A percentile compares a stretch with the other conserved stretches of the same genome.
These are phyloP conservation scores for Lactarius akahatsu DNA, from an alignment of 768 basidiomycete species.

Conservation along the genomic window DNA sequence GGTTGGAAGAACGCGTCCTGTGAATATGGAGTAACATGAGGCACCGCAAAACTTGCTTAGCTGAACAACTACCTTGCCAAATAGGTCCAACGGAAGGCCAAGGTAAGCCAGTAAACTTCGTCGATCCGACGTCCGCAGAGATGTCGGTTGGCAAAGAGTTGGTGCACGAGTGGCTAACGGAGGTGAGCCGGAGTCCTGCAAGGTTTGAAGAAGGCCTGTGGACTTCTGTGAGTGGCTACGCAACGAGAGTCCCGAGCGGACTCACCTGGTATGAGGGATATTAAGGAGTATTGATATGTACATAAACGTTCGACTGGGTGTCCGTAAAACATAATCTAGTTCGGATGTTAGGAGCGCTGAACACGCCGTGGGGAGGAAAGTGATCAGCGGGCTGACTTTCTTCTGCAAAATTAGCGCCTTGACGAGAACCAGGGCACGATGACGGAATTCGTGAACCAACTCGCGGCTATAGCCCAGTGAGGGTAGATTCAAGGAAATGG, in stretches of 20 bases:
- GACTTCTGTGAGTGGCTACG: neutral
- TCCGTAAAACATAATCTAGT: constrained; percentile 92
- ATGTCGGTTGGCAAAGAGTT: constrained; percentile 69
- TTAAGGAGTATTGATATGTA: constrained; percentile 96
- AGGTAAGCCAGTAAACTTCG: constrained; percentile 89
- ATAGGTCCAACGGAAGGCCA: constrained; percentile 92
- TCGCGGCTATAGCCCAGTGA: constrained; percentile 61
- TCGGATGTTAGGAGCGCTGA: constrained; percentile 15
- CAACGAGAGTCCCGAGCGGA: neutral
- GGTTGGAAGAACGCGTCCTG: constrained; percentile 97
- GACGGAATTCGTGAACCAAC: constrained; percentile 89
- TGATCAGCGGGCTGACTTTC: constrained; percentile 51
- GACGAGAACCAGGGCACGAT: constrained; percentile 87
- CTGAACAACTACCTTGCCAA: constrained; percentile 66
- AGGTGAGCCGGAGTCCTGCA: constrained; percentile 92
- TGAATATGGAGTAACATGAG: neutral
- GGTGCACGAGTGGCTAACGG: constrained; percentile 61
- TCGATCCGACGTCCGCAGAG: constrained; percentile 82
- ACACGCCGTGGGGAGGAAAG: neutral
- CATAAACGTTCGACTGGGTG: constrained; percentile 95
- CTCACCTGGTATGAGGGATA: constrained; percentile 87
- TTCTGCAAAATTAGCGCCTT: constrained; percentile 95
- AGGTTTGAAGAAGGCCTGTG: constrained; percentile 77
- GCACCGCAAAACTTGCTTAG: neutral
- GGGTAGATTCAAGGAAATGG: neutral